phyloP scores from a whole-genome alignment of 108 stramenopile genomes.

The Cyclotella atomus region DNA sequence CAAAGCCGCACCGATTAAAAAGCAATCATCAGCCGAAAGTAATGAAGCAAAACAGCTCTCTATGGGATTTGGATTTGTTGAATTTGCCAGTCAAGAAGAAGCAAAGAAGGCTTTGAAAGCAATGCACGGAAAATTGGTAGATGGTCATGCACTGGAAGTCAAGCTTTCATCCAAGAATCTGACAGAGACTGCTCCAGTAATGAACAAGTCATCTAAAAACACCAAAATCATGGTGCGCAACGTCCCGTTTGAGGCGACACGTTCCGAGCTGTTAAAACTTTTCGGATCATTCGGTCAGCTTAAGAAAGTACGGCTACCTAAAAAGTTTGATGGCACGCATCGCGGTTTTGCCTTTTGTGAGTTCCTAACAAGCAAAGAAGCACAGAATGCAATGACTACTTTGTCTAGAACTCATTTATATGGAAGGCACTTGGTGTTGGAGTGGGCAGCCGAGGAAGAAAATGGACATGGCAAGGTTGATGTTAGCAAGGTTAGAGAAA shows the following conservation, averaged over 20 bases:
- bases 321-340: slow-evolving; percentile 95
- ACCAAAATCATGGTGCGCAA: slow-evolving; percentile 97
- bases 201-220: slow-evolving; percentile 35
- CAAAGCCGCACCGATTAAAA: slow-evolving; percentile 71
- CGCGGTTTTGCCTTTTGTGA: slow-evolving; percentile 99
- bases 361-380: slow-evolving; percentile 93
- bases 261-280: slow-evolving; percentile 89
- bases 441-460: slow-evolving; percentile 79
- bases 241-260: slow-evolving; percentile 96
- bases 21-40: slow-evolving; percentile 12
- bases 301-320: slow-evolving; percentile 95
- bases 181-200: slow-evolving; percentile 21
- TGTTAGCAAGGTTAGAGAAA: slow-evolving; percentile 62
- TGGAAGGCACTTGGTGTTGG: slow-evolving; percentile 97
- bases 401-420: slow-evolving; percentile 95
- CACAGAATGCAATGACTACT: slow-evolving; percentile 82
- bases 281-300: slow-evolving; percentile 94
- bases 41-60: slow-evolving; percentile 59
- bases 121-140: slow-evolving; percentile 86
- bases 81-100: slow-evolving; percentile 73
- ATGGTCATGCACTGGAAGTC: slow-evolving; percentile 91
- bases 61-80: slow-evolving; percentile 99
- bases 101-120: slow-evolving; percentile 82
- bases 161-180: slow-evolving; percentile 77
- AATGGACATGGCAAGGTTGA: slow-evolving; percentile 70